Conservation (phyloP, 176 grass and related monocot species). For the Coix lacrymajobi region DNA sequence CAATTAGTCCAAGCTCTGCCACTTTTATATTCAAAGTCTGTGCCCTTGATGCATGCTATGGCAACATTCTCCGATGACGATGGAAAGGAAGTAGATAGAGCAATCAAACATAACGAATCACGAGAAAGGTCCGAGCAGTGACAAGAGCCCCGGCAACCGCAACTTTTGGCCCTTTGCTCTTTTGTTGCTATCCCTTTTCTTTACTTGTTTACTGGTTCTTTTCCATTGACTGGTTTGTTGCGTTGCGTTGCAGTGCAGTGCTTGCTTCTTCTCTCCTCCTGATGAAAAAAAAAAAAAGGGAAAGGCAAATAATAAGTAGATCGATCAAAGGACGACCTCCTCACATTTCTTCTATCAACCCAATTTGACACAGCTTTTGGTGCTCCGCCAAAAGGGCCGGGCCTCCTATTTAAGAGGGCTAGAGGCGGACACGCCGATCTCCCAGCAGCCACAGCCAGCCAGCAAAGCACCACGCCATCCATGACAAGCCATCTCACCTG, state of each 20-base stretch:
- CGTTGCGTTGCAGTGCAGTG: background rate
- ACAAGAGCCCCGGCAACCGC: constrained; percentile 10
- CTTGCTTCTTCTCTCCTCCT: background rate
- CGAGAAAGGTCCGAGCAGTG: constrained; percentile 32
- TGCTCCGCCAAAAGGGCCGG: constrained; percentile 25
- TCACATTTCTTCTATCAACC: constrained; percentile 15
- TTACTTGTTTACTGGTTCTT: constrained; percentile 21
- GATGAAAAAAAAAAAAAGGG: background rate
- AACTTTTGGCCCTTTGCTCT: constrained; percentile 36
- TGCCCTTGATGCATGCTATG: background rate
- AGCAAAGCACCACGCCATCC: background rate
- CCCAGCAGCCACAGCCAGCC: background rate
- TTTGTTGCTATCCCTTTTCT: constrained; percentile 12
- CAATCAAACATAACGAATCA: constrained; percentile 54
- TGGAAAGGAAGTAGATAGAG: background rate
- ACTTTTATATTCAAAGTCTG: background rate
- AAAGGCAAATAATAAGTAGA: no score
- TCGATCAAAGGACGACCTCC: background rate
- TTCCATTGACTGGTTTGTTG: constrained; percentile 40
- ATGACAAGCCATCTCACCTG: constrained; percentile 30
- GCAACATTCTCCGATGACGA: constrained; percentile 12
- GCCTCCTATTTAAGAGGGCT: constrained; percentile 48
- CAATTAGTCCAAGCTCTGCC: no score
- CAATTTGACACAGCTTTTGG: constrained; percentile 35
- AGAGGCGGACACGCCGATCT: background rate